Conservation (phyloP, 176 grass and related monocot species). For the Musa schizocarpa region DNA sequence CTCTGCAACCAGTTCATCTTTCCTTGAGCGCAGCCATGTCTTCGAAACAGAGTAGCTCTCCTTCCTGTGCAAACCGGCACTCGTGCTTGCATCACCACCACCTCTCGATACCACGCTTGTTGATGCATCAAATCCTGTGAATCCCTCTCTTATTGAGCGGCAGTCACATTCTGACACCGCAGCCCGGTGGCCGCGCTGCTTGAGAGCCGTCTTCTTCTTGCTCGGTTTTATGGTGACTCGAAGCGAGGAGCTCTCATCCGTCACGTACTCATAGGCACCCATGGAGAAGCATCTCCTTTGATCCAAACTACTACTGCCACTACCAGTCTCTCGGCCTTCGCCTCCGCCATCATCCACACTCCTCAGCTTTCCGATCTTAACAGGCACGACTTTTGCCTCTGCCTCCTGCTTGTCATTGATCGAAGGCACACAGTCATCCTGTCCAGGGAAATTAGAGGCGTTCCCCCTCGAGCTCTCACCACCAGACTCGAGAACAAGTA, state of each 20-base stretch:
- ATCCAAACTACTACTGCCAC: conserved; percentile 30
- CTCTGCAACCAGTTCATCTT: conserved; percentile 21
- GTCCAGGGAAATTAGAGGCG: conserved; percentile 30
- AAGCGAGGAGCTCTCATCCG: conserved; percentile 57
- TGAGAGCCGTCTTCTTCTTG: conserved; percentile 44
- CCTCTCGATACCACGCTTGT: background rate
- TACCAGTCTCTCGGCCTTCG: conserved; percentile 32
- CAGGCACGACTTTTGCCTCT: conserved; percentile 47
- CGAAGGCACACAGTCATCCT: conserved; percentile 25
- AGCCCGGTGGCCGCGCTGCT: conserved; percentile 34
- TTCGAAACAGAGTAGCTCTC: conserved; percentile 94
- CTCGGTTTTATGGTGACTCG: conserved; percentile 62
- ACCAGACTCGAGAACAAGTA: conserved; percentile 66
- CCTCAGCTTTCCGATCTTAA: conserved; percentile 89
- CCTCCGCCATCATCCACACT: conserved; percentile 32
- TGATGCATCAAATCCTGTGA: conserved; percentile 37
- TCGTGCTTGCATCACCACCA: conserved; percentile 1
- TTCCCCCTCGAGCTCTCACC: conserved; percentile 50
- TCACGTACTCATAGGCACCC: conserved; percentile 89
- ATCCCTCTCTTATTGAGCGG: conserved; percentile 49
- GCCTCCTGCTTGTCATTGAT: background rate
- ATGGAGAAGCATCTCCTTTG: conserved; percentile 89
- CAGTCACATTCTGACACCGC: conserved; percentile 78
- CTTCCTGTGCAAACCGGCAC: conserved; percentile 31
- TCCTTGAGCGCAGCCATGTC: conserved; percentile 69